Evolutionary conservation across 129 eudicot genomes (phyloP), one percentile per base, ranked within the genome.

Genomic region (Flaveria robusta): DNA sequence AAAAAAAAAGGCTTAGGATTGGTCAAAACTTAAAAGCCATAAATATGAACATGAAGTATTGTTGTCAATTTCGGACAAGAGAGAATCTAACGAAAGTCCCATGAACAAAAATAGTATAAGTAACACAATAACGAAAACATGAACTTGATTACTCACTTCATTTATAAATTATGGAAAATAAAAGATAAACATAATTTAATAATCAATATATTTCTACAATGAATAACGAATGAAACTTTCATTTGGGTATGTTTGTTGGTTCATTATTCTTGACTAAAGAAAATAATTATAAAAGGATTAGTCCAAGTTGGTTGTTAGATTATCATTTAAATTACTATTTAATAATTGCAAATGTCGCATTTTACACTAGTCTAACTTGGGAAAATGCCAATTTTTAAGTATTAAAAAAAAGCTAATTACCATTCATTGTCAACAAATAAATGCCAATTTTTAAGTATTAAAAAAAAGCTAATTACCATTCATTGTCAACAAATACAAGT

Each of bases 251-350:
- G 47, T 56, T 58, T 64, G 49, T n/a, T 78, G 74, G 68, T 67
- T 51, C 75, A 66, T 76, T 23, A 41, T 56, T 31, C n/a, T 45
- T 58, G 58, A 54, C 12, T 16, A 49, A 15, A 22, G 60, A 55
- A 19, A 26, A 9, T 29, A 22, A 39, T 42, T 24, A 56, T 68
- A 43, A 41, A 54, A 7, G 18, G 47, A 13, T 58, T 60, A 43
- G 76, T 78, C 82, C 65, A 78, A 43, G 9, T 27, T 58, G 77
- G 63, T 70, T 70, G 64, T 45, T 68, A 31, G 42, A 51, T 69
- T 42, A 63, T 77, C 31, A 66, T 50, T 75, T 37, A 72, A 3
- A 34, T 72, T 34, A 13, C 42, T 34, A 43, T 20, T 34, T 34
- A 47, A 34, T 51, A 5, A n/a, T 66, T 63, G 19, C 26, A 55